Percentiles rank a stretch among this genome's conserved stretches.
Conservation (phyloP, 75 land plant species). For the Isoetes taiwanensis region DNA sequence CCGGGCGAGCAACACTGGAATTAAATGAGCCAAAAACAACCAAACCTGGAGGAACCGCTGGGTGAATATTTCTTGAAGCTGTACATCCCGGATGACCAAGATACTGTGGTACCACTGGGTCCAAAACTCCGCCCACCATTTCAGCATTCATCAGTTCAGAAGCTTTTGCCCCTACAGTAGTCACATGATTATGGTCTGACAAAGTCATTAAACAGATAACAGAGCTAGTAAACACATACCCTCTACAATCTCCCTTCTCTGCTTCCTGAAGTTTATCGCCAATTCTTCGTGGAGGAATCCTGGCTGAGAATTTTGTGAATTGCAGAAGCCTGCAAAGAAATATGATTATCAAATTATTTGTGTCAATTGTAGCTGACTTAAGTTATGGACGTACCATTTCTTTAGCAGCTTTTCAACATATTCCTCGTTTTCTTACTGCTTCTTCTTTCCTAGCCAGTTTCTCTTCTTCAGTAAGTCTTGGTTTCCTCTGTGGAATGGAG, state of each 20-base stretch:
- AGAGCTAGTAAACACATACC: conserved; percentile 19
- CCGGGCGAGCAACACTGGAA: no score
- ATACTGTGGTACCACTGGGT: conserved; percentile 63
- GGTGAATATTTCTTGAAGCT: conserved; percentile 55
- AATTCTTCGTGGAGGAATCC: conserved; percentile 60
- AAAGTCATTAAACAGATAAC: no score
- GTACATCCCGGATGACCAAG: conserved; percentile 57
- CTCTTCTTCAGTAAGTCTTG: conserved; percentile 71
- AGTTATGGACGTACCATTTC: conserved; percentile 90
- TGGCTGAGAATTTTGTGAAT: conserved; percentile 86
- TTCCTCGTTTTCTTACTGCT: conserved; percentile 66
- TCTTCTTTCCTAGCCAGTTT: conserved; percentile 81
- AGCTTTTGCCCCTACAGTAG: conserved; percentile 70
- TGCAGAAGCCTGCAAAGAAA: conserved; percentile 59
- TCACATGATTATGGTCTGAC: no score
- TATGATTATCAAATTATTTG: background rate
- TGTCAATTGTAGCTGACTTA: no score
- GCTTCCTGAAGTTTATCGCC: conserved; percentile 62
- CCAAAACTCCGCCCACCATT: conserved; percentile 59
- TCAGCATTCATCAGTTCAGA: conserved; percentile 33
- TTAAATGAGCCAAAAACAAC: no score
- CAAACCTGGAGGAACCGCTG: conserved; percentile 54
- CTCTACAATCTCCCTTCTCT: conserved; percentile 59
- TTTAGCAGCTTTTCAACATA: conserved; percentile 77
- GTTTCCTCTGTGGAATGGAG: conserved; percentile 50